Evolutionary conservation across 2,329 filamentous ascomycete genomes (phyloP).

Genomic region (Annulohypoxylon truncatum): DNA sequence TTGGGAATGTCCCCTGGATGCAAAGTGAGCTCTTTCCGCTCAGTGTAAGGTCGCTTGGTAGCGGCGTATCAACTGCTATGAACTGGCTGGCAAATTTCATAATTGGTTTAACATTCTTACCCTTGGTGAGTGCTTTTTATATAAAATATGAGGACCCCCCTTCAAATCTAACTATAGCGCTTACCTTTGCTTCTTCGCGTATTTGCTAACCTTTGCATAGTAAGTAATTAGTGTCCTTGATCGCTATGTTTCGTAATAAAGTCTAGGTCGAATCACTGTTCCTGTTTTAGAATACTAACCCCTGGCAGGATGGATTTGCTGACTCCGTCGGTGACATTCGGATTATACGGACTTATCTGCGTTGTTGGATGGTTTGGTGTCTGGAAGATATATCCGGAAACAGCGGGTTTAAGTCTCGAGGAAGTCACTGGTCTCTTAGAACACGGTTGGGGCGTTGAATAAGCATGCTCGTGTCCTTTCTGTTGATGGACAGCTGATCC

Average conservation of each 20-base stretch:
- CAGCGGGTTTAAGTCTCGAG: constrained; percentile 82
- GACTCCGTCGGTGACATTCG: constrained; percentile 81
- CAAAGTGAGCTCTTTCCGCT: constrained; percentile 92
- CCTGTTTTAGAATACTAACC: constrained; percentile 13
- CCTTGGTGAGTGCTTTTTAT: constrained; percentile 68
- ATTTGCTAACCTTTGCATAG: constrained; percentile 25
- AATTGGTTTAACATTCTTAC: constrained; percentile 86
- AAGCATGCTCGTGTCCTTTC: constrained; percentile 38
- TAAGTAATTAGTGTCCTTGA: constrained; percentile 18
- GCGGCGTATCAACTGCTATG: constrained; percentile 79
- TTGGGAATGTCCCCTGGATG: constrained; percentile 96
- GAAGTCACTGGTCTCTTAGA: constrained; percentile 79
- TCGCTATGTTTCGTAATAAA: neutral
- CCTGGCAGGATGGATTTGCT: constrained; percentile 56
- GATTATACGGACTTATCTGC: constrained; percentile 81
- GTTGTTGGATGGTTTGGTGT: constrained; percentile 73
- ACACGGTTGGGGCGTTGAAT: constrained; percentile 77
- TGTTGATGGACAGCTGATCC: neutral
- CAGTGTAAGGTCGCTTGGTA: constrained; percentile 77
- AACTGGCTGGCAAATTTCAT: constrained; percentile 91
- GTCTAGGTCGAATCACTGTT: neutral
- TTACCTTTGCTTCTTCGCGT: neutral
- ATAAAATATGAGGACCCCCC: constrained; percentile 56
- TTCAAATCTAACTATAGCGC: neutral
- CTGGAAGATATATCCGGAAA: constrained; percentile 86